A percentile compares a stretch with the other conserved stretches of the same genome.
These are phyloP conservation scores for Davidsoniella neocaledoniae DNA, from an alignment of 2,329 filamentous ascomycete genomes.

Conservation along the genomic window DNA sequence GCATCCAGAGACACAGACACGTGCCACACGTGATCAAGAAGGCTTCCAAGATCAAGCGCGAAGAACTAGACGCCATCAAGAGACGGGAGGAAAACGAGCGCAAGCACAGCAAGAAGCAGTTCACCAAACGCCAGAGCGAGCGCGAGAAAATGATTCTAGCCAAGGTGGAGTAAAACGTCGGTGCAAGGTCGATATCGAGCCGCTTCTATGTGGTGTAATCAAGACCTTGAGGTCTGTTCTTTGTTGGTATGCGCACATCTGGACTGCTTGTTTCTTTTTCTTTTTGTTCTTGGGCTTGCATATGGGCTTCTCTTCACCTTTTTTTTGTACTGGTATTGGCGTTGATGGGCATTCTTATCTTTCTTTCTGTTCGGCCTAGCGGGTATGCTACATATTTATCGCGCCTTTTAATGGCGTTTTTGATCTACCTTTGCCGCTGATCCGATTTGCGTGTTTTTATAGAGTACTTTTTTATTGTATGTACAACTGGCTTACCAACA, in stretches of 20 bases:
- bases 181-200: background rate
- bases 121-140: slow-evolving; percentile 55
- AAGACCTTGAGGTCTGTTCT: background rate
- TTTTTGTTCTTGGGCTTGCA: background rate
- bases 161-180: slow-evolving; percentile 30
- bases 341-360: slow-evolving; percentile 5
- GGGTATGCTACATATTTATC: too few relatives aligned
- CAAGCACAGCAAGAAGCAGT: slow-evolving; percentile 74
- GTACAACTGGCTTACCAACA: background rate
- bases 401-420: too few relatives aligned
- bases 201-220: background rate
- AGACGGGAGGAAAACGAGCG: slow-evolving; percentile 85
- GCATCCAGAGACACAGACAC: slow-evolving; percentile 83
- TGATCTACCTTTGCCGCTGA: too few relatives aligned
- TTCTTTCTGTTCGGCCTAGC: background rate
- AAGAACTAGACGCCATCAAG: slow-evolving; percentile 79
- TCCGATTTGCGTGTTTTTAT: background rate
- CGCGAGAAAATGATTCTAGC: slow-evolving; percentile 86
- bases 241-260: too few relatives aligned
- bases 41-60: slow-evolving; percentile 81
- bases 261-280: background rate
- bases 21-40: slow-evolving; percentile 90
- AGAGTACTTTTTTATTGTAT: background rate
- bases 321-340: background rate
- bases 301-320: background rate